Percentiles rank a stretch among this genome's conserved stretches.
phyloP scores from a whole-genome alignment of 768 basidiomycete genomes.

The Lepiota brunneoincarnata region DNA sequence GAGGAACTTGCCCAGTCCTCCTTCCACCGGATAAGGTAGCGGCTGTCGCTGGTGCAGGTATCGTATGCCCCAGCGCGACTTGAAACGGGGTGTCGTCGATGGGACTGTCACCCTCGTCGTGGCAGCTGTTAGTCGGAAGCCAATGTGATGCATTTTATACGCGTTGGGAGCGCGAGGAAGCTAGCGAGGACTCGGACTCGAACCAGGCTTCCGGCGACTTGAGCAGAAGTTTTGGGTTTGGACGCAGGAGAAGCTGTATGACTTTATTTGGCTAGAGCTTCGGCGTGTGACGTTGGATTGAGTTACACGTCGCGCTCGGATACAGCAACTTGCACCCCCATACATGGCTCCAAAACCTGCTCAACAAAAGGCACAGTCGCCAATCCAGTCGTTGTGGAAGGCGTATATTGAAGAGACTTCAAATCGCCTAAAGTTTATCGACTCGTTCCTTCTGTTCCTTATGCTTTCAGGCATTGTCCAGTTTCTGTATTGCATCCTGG shows the following conservation, averaged over 20 bases:
- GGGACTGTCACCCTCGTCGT: conserved; percentile 21
- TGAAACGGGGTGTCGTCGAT: conserved; percentile 16
- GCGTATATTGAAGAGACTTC: conserved; percentile 79
- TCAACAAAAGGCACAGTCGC: conserved; percentile 24
- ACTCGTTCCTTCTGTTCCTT: conserved; percentile 88
- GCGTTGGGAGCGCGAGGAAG: neutral
- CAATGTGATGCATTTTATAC: conserved; percentile 22
- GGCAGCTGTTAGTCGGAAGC: conserved; percentile 25
- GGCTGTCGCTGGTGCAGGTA: conserved; percentile 48
- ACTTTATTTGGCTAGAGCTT: conserved; percentile 30
- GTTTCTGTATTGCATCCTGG: conserved; percentile 87
- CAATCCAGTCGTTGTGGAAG: conserved; percentile 60
- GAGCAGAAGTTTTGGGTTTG: conserved; percentile 13
- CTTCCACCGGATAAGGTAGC: conserved; percentile 65
- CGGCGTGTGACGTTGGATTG: conserved; percentile 16
- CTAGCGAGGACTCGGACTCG: neutral
- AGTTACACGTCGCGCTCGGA: conserved; percentile 35
- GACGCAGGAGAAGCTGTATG: conserved; percentile 22
- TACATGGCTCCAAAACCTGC: conserved; percentile 36
- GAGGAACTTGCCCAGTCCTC: conserved; percentile 78
- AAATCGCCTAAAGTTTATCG: conserved; percentile 88
- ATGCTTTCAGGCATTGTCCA: conserved; percentile 88
- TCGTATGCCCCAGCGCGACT: conserved; percentile 28
- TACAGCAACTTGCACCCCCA: conserved; percentile 10
- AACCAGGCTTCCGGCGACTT: neutral